Conservation (phyloP, 106 monocot species). For the Dendrobium chrysotoxum region DNA sequence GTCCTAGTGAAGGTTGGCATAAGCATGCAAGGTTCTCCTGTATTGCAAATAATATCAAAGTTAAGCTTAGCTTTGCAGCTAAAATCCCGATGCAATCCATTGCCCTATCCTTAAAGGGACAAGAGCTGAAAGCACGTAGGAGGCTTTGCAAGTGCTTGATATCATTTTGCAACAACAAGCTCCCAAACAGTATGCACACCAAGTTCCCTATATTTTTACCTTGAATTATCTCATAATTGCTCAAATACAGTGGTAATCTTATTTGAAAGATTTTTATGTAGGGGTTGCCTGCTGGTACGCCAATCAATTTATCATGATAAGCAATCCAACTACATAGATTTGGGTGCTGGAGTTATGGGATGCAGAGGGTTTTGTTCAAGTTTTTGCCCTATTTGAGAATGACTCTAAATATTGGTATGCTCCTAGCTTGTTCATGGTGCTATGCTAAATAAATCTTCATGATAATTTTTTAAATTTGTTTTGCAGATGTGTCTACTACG, state of each 20-base stretch:
- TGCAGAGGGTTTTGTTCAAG: constrained; percentile 86
- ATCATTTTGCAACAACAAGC: constrained; percentile 84
- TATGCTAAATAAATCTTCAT: background rate
- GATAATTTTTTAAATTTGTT: background rate
- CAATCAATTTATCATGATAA: constrained; percentile 84
- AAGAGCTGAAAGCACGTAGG: constrained; percentile 75
- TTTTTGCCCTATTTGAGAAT: constrained; percentile 39
- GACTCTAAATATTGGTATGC: constrained; percentile 61
- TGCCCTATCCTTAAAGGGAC: constrained; percentile 54
- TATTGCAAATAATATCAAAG: constrained; percentile 64
- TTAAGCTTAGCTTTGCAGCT: constrained; percentile 70
- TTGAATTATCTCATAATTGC: background rate
- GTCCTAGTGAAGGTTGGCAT: constrained; percentile 49
- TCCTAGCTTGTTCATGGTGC: background rate
- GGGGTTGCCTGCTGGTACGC: constrained; percentile 86
- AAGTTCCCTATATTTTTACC: background rate
- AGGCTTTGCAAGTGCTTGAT: constrained; percentile 84
- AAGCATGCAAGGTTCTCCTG: constrained; percentile 50
- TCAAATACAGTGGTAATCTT: background rate
- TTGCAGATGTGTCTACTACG: constrained; percentile 87
- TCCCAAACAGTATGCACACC: constrained; percentile 46
- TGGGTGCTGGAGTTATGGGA: constrained; percentile 82
- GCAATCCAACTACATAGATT: constrained; percentile 47
- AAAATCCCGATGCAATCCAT: constrained; percentile 80
- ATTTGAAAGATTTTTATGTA: constrained; percentile 9